phyloP scores from a whole-genome alignment of 345 rosid genomes.

The Salix purpurea region DNA sequence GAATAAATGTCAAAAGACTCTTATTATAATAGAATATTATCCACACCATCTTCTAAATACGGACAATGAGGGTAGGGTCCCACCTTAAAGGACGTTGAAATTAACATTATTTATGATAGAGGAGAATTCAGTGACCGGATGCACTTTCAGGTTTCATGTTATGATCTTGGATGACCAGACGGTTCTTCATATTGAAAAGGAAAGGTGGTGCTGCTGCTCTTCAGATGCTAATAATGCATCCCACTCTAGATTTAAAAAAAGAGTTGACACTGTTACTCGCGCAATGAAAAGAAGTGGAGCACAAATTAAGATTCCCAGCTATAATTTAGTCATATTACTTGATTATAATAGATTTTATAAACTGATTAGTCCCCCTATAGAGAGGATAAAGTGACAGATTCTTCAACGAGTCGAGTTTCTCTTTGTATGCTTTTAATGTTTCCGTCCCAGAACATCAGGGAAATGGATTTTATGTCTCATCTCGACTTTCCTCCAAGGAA shows the following conservation, averaged over 20 bases:
- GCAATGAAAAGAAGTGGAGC: too few species aligned
- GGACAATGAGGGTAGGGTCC: conserved; percentile 1
- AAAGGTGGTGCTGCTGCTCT: neutral
- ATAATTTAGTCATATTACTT: too few species aligned
- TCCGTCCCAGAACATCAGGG: too few species aligned
- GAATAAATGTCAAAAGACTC: neutral
- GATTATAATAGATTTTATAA: too few species aligned
- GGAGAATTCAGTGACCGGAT: neutral
- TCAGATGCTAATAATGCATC: neutral
- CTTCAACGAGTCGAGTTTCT: too few species aligned
- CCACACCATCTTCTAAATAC: conserved; percentile 1
- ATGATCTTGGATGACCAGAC: neutral
- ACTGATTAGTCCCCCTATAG: too few species aligned
- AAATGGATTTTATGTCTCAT: too few species aligned
- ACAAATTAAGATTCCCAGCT: too few species aligned
- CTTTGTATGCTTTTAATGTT: too few species aligned
- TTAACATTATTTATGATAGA: neutral
- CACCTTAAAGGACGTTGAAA: neutral
- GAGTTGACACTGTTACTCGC: neutral
- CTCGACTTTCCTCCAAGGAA: too few species aligned
- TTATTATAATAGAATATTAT: neutral
- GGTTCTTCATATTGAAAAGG: neutral
- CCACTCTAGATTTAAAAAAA: neutral
- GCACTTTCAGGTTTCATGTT: neutral
- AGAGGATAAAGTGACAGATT: too few species aligned